Evolutionary conservation across 2,329 filamentous ascomycete species (phyloP).

Genomic region (Epicoccum sorghinum): DNA sequence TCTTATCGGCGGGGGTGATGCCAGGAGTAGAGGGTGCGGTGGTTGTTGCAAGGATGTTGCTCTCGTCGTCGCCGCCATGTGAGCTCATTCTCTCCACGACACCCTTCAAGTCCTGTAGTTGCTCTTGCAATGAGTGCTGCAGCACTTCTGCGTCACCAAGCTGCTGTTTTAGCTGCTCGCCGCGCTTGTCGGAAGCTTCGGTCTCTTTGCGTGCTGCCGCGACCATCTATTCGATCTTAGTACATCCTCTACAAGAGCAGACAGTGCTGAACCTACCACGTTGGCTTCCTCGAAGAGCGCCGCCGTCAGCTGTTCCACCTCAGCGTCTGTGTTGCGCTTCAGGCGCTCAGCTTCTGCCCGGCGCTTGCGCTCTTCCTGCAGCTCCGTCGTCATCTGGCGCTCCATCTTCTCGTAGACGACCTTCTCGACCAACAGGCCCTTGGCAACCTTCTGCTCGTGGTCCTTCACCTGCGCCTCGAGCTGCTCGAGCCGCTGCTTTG

Average conservation of each 20-base stretch:
- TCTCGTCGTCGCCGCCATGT: constrained; percentile 74
- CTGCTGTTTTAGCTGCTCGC: constrained; percentile 85
- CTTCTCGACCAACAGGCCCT: constrained; percentile 77
- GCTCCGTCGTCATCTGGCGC: constrained; percentile 47
- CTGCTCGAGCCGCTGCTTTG: constrained; percentile 69
- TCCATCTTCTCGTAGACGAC: constrained; percentile 69
- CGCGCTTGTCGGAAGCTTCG: constrained; percentile 79
- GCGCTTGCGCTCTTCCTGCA: constrained; percentile 50
- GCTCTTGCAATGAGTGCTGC: constrained; percentile 88
- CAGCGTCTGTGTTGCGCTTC: constrained; percentile 88
- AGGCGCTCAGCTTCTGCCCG: constrained; percentile 60
- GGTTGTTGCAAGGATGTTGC: constrained; percentile 66
- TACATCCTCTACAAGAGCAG: not conserved
- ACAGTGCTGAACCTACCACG: constrained; percentile 59
- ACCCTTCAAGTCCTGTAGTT: constrained; percentile 85
- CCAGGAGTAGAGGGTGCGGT: constrained; percentile 81
- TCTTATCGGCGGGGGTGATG: constrained; percentile 62
- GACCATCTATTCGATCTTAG: constrained; percentile 71
- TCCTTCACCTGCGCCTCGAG: constrained; percentile 74
- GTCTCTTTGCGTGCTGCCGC: constrained; percentile 85
- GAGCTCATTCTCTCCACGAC: constrained; percentile 88
- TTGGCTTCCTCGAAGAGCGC: constrained; percentile 98
- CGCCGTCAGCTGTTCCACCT: constrained; percentile 87
- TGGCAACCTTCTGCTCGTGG: constrained; percentile 71
- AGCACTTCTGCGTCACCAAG: constrained; percentile 85